Percentiles rank a stretch among this genome's conserved stretches.
These are phyloP conservation scores for Aspergillus cejpii DNA, from an alignment of 2,329 filamentous ascomycete genomes.

Conservation along the genomic window DNA sequence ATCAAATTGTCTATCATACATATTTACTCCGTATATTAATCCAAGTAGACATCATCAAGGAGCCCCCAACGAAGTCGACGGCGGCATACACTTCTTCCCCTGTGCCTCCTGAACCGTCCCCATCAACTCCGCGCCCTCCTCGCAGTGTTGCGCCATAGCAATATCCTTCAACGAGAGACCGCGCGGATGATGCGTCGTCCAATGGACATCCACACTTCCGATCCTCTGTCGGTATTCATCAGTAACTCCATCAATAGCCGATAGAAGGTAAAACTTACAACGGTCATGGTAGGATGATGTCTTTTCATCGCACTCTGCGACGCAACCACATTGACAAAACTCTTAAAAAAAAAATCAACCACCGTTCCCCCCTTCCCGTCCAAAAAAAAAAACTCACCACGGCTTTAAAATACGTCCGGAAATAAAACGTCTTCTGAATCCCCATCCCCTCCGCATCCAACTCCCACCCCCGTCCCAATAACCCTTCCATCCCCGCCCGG, in stretches of 20 bases:
- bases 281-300: slow-evolving; percentile 37
- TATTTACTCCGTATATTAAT: no score
- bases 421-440: slow-evolving; percentile 35
- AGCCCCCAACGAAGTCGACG: background rate
- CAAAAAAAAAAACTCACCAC: slow-evolving; percentile 24
- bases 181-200: slow-evolving; percentile 38
- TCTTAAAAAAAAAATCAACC: slow-evolving; percentile 15
- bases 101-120: slow-evolving; percentile 29
- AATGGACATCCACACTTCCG: slow-evolving; percentile 35
- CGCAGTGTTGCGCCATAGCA: slow-evolving; percentile 34
- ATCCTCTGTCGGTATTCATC: slow-evolving; percentile 21
- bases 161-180: slow-evolving; percentile 36
- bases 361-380: background rate
- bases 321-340: slow-evolving; percentile 34
- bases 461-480: slow-evolving; percentile 29
- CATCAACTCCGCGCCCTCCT: slow-evolving; percentile 31
- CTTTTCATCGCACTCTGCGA: slow-evolving; percentile 34
- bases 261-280: slow-evolving; percentile 24
- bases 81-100: slow-evolving; percentile 26
- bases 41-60: background rate
- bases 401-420: slow-evolving; percentile 36
- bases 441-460: slow-evolving; percentile 32
- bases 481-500: slow-evolving; percentile 17
- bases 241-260: background rate
- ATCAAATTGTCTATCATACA: no score